Percentiles rank a stretch among this genome's conserved stretches.
Evolutionary conservation across 176 grass and related monocot genomes (phyloP).

Genomic region (Rhynchospora breviuscula): DNA sequence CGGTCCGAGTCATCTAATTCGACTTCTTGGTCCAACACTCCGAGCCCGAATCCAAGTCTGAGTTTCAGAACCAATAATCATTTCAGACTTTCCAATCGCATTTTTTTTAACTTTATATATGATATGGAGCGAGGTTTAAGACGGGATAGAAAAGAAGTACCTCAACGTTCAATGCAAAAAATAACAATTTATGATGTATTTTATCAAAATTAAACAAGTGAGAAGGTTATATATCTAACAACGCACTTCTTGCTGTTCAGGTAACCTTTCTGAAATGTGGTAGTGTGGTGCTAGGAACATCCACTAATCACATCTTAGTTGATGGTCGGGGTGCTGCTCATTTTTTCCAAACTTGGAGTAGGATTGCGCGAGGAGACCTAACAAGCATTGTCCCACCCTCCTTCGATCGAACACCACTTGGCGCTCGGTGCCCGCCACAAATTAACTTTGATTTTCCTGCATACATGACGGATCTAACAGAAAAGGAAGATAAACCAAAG

Average conservation of each 20-base stretch:
- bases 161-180: no score
- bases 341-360: background rate
- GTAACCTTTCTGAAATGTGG: conserved; percentile 18
- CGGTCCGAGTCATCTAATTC: no score
- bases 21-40: no score
- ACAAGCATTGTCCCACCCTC: conserved; percentile 7
- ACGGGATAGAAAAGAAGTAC: no score
- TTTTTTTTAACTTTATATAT: no score
- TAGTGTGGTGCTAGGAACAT: background rate
- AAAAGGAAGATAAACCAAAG: background rate
- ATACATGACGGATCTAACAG: background rate
- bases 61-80: no score
- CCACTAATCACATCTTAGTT: background rate
- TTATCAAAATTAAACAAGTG: background rate
- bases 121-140: no score
- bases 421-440: background rate
- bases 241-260: background rate
- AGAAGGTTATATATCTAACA: background rate
- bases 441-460: background rate
- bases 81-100: no score
- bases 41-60: no score
- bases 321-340: background rate
- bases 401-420: conserved; percentile 25
- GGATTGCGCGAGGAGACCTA: background rate
- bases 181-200: no score